Base-by-base conservation (phyloP, 2,329 filamentous ascomycete species). In the Trichoderma afroharzianum region DNA sequence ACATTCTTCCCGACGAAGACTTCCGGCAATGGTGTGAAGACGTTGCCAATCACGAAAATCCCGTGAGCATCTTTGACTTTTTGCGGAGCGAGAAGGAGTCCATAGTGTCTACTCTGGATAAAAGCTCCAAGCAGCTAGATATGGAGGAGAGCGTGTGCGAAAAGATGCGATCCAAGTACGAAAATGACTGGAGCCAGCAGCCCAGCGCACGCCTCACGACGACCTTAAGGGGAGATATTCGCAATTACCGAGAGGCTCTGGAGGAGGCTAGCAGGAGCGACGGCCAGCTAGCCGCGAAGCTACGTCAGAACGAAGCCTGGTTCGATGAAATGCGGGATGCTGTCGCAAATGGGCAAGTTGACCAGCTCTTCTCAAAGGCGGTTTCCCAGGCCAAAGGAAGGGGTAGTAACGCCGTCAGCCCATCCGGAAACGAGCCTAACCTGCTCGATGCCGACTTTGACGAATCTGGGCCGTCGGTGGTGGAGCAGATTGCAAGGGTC, bases 101-200 rank as follows among this genome's bases (percentile, higher is more conserved):
- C 1, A 92, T 98, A 14, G 80, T 93, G 30, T 85, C 86, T 3
- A 88, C 90, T 3, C 81, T 99, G 70, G 94, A 98, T 71, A 89
- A 88, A 71, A 93, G 93, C 76, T 90, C 91, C 70, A 97, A 97
- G 80, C 93, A 97, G 77, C 83, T 99, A 55, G 96, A 99, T 76
- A 94, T 96, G 90, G 96, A 99, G 81, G 97, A 98, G 82, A 97
- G 93, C 70, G 93, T 98, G 0, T 99, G 96, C 80, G 96, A 99
- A 81, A 99, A 98, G 85, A 99, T 99, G 96, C 90, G 96, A 61
- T 97, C 94, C 14, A 99, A 99, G 80, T 98, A 98, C 79, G 95
- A 95, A 70, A 88, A 87, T 32, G 95, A 98, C 69, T 99, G 96
- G 96, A 97, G 94, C 21, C 96, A 99, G 78, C 96, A 99, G 78